These are phyloP conservation scores for Candida germanica DNA, from an alignment of 805 yeast species.

Conservation along the genomic window DNA sequence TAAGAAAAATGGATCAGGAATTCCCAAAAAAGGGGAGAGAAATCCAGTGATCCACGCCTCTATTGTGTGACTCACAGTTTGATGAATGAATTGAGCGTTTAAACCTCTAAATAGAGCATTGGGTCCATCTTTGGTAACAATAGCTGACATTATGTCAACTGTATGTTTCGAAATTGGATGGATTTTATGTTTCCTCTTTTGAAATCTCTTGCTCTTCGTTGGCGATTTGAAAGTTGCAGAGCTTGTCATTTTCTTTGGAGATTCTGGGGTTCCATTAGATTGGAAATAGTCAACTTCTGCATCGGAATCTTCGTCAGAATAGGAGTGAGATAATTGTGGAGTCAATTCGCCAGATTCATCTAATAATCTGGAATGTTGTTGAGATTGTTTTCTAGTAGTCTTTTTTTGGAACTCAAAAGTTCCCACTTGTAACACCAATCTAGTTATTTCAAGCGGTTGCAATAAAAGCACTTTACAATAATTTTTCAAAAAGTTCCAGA, in stretches of 20 bases:
- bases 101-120: conserved; percentile 70
- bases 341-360: conserved; percentile 12
- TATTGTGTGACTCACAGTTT: conserved; percentile 68
- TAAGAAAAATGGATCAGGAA: conserved; percentile 87
- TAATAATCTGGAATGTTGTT: conserved; percentile 13
- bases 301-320: conserved; percentile 16
- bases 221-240: conserved; percentile 5
- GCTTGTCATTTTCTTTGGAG: background rate
- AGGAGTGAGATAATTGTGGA: conserved; percentile 3
- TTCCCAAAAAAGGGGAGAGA: conserved; percentile 71
- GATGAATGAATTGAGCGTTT: conserved; percentile 76
- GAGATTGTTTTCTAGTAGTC: conserved; percentile 12
- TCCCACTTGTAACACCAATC: conserved; percentile 79
- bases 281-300: conserved; percentile 36
- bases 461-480: conserved; percentile 67
- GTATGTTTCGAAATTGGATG: conserved; percentile 62
- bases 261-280: background rate
- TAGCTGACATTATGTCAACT: conserved; percentile 60
- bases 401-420: conserved; percentile 39
- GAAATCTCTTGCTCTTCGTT: conserved; percentile 5
- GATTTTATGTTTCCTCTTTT: conserved; percentile 28
- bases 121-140: conserved; percentile 67
- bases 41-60: conserved; percentile 93
- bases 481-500: conserved; percentile 60
- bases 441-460: conserved; percentile 86